phyloP scores from a whole-genome alignment of 495 filamentous ascomycete species.

The Penicillium dipodomyicola region DNA sequence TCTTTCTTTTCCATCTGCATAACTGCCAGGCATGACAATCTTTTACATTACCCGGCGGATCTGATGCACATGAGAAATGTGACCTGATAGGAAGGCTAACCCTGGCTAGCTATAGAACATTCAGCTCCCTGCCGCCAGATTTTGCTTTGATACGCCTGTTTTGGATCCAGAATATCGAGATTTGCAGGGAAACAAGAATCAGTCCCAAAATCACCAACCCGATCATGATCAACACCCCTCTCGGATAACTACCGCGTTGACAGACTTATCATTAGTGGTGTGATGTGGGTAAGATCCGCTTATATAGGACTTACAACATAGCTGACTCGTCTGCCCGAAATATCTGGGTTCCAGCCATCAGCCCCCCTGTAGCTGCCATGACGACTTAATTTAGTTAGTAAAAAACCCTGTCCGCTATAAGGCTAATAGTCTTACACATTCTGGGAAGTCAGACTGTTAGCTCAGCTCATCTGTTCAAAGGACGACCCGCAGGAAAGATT shows the following conservation, averaged over 20 bases:
- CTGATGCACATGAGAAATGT: not conserved
- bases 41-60: not conserved
- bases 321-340: slow-evolving; percentile 28
- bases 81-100: not conserved
- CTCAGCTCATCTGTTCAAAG: not conserved
- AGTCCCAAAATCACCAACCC: slow-evolving; percentile 17
- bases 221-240: slow-evolving; percentile 29
- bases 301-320: slow-evolving; percentile 3
- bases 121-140: not conserved
- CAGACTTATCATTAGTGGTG: not conserved
- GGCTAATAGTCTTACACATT: slow-evolving; percentile 26
- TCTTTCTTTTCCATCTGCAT: too few relatives aligned
- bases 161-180: not conserved
- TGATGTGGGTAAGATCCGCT: not conserved
- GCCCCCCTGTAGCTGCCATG: slow-evolving; percentile 30
- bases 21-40: not conserved
- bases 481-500: not conserved
- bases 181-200: slow-evolving; percentile 6
- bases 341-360: slow-evolving; percentile 35
- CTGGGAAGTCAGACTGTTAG: slow-evolving; percentile 10
- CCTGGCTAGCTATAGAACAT: not conserved
- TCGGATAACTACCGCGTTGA: slow-evolving; percentile 18
- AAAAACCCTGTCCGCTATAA: not conserved
- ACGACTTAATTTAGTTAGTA: slow-evolving; percentile 22
- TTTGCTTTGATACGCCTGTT: not conserved